Evolutionary conservation across 169 alveolate species (phyloP), one percentile per base, ranked within the genome.

Genomic region (Plasmodium cynomolgi): DNA sequence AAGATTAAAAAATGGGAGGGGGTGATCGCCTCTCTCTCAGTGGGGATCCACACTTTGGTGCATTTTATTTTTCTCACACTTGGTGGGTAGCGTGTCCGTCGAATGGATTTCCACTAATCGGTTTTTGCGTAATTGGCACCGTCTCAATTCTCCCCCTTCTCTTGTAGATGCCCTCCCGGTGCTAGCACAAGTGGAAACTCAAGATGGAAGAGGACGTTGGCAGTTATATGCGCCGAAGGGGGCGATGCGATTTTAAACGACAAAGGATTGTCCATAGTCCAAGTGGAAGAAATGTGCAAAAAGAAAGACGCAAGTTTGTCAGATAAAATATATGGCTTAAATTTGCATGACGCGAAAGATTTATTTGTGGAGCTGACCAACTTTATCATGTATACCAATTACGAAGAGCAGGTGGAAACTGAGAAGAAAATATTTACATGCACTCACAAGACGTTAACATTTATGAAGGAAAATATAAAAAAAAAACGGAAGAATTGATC

Each of bases 261-360:
- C 34, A 41, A 80, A 2, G 84, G 84, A 2, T 1, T 80, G 15
- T 26, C 84, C 8, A 80, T 80, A 80, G 33, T 23, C n/a, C 26
- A 80, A 37, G 13, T 80, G 58, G 84, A 80, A 80, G 71, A 80
- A 0, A 20, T 80, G 56, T 80, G 84, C 58, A 80, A 80, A 15
- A 80, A 80, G 17, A 80, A 29, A 29, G 84, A 80, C 33, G 6
- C 41, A 31, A 26, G 44, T 41, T 5, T 80, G n/a, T n/a, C 74
- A 0, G 50, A 80, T 80, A 80, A 80, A 20, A 41, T 80, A 37
- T 80, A 44, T 44, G 71, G 84, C 13, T 41, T 80, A 44, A 20
- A 41, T 7, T 23, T 80, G n/a, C 50, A 80, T 29, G 71, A 80
- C 4, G 3, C 44, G 56, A 41, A 44, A 23, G 74, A 80, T 9